Base-by-base conservation (phyloP, 768 basidiomycete species). In the Udeniomyces megalosporus region DNA sequence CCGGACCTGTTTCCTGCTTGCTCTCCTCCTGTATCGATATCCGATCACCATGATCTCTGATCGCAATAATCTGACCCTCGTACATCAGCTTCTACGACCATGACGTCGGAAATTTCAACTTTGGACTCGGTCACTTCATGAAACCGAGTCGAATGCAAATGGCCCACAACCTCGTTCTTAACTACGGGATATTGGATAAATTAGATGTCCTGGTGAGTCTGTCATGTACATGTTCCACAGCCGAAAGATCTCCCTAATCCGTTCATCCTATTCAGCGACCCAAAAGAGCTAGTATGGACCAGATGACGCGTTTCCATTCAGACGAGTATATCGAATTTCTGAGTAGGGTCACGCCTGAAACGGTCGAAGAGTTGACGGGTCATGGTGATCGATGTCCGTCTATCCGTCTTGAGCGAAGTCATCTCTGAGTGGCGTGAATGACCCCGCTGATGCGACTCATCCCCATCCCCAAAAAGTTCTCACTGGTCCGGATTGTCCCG, bases 311-410 rank as follows among this genome's bases (percentile, higher is more conserved):
- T 12, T 99, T 97, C 74, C 95, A 99, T 73, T 90, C 93, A 24
- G 95, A 99, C 76, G 95, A 99, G 79, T 99, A 95, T 74, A 80
- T 99, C 62, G 83, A 97, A 69, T 93, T 97, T 69, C 76, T 99
- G 49, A 78, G 81, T 58, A 80, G 81, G 52, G 92, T 97, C 29
- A 88, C 85, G 0, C 92, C 92, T 0, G 95, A 99, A 73, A 93
- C 87, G 4, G 83, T 80, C 1, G 86, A 88, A 68, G 84, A 88
- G 60, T 74, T 95, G 69, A 90, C 88, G 1, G 86, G 82, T 67
- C 81, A 84, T 60, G 88, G 89, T 7, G 83, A 83, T 45, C 77
- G 90, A 73, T 97, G 92, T 92, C 68, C 67, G 85, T 77, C 22
- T n/a, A n/a, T n/a, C n/a, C n/a, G n/a, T n/a, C n/a, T n/a, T n/a